Base-by-base conservation (phyloP, 1,284 basidiomycete species). In the Puccinia triticina region DNA sequence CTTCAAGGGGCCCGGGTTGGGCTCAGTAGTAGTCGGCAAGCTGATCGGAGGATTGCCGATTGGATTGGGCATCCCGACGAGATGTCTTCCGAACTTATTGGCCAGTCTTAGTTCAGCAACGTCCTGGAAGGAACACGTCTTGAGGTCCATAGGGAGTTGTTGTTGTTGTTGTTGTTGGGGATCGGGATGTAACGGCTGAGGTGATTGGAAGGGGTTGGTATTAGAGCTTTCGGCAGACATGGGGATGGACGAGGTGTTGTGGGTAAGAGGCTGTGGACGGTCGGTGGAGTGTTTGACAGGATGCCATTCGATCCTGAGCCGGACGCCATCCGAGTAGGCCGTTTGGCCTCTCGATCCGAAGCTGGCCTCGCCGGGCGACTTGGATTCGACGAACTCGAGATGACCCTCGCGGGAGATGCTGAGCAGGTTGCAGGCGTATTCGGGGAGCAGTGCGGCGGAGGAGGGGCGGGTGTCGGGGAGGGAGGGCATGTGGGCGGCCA, bases 51-150 rank as follows among this genome's bases (percentile, higher is more conserved):
- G 71, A 34, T 43, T 64, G 34, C 48, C 50, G 67, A 37, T 40
- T 34, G 46, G 34, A 43, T 37, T 21, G 21, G 64, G 34, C 32
- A 67, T 79, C n/a, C 48, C 48, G 1, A 55, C n/a, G 11, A 79
- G 64, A 71, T 69, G 64, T 43, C 77, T 66, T 37, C 77, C 77
- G n/a, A 79, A 79, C 26, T 79, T 79, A 40, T 79, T 79, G 29
- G 64, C 77, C 26, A 79, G 50, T 71, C 67, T 55, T n/a, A 79
- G n/a, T 79, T 69, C 77, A 57, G 77, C 50, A 0, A 79, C 59
- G 40, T 79, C 77, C 67, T 67, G 77, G 26, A 34, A 79, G 18
- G 66, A 55, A 37, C 46, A 53, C 5, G 43, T 34, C 37, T 67
- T 79, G 23, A 78, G 64, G 48, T 43, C 50, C 37, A 53, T 46